Base-by-base conservation (phyloP, 2,329 filamentous ascomycete genomes). In the Fusarium xylarioides region DNA sequence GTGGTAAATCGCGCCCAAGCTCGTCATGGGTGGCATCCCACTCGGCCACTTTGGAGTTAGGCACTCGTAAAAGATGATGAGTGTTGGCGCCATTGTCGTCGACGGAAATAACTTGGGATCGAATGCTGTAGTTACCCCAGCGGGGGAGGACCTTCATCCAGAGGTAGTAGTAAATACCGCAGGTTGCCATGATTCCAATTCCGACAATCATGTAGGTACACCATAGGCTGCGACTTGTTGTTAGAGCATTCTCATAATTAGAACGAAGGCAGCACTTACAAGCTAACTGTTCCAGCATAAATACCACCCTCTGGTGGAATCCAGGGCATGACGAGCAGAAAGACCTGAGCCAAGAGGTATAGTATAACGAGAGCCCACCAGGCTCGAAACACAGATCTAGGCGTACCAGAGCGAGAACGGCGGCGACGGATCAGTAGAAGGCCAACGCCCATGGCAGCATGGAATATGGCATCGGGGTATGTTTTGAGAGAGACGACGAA, bases 311-410 rank as follows among this genome's bases (percentile, higher is more conserved):
- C 83, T 0, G 92, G 92, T 3, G 91, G 92, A 71, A 90, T 91
- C 92, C 91, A 94, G 0, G 92, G 91, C 85, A 92, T 92, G 23
- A 90, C 85, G 7, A 93, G 81, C 42, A 92, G 81, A 70, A 90
- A 93, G 0, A 90, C 63, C 53, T 92, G 88, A 1, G 90, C 82
- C 1, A 89, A 76, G 57, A 92, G 86, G 59, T 86, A 89, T 78
- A 93, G 91, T 14, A 87, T 75, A 4, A 93, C 80, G 0, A 87
- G 83, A 0, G 86, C 62, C 64, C 89, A 78, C 90, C 90, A 93
- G 1, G 89, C 87, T 14, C 82, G 83, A 79, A 92, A 93, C 7
- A 86, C 85, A 0, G 87, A 81, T 0, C 76, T 74, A 0, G 83
- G 84, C 5, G 90, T 79, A 7, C 85, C 85, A 7, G 89, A 80